A percentile compares a stretch with the other conserved stretches of the same genome.
These are phyloP conservation scores for Panaeolus cyanescens DNA, from an alignment of 768 basidiomycete genomes.

Conservation along the genomic window DNA sequence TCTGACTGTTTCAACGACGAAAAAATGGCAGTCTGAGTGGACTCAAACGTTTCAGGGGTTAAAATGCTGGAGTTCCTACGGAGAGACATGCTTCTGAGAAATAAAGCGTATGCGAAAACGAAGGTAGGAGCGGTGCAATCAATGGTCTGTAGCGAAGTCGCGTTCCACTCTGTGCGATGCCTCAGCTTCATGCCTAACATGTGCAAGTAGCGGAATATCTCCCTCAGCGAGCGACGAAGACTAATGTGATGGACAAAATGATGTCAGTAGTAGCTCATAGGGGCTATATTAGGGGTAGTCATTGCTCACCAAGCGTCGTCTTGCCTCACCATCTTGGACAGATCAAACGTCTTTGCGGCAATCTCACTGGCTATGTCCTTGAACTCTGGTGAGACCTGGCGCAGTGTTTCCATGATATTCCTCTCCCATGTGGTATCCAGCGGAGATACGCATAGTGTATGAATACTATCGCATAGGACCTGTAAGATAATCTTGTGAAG, in stretches of 20 bases:
- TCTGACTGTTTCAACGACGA: slow-evolving; percentile 24
- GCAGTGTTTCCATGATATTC: slow-evolving; percentile 30
- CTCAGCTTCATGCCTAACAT: slow-evolving; percentile 24
- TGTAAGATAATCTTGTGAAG: slow-evolving; percentile 33
- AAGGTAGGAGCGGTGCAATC: slow-evolving; percentile 24
- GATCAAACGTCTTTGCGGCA: slow-evolving; percentile 33
- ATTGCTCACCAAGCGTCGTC: slow-evolving; percentile 19
- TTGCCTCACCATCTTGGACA: slow-evolving; percentile 11
- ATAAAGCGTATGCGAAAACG: slow-evolving; percentile 31
- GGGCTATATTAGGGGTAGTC: background rate
- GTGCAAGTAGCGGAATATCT: slow-evolving; percentile 24
- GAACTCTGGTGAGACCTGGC: slow-evolving; percentile 33
- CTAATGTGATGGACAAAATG: slow-evolving; percentile 4
- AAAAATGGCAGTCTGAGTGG: slow-evolving; percentile 27
- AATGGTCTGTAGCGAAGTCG: slow-evolving; percentile 21
- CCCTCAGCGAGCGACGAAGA: slow-evolving; percentile 13
- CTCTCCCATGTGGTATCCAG: slow-evolving; percentile 35
- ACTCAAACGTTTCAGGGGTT: slow-evolving; percentile 20
- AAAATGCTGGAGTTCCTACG: slow-evolving; percentile 24
- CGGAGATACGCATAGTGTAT: slow-evolving; percentile 31
- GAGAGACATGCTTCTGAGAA: slow-evolving; percentile 28
- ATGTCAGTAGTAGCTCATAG: background rate
- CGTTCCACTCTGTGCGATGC: slow-evolving; percentile 20
- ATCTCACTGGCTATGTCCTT: slow-evolving; percentile 34
- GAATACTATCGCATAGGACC: slow-evolving; percentile 32